Evolutionary conservation across 768 basidiomycete genomes (phyloP), one percentile per base, ranked within the genome.

Genomic region (Dictyophora rubrovolvata): DNA sequence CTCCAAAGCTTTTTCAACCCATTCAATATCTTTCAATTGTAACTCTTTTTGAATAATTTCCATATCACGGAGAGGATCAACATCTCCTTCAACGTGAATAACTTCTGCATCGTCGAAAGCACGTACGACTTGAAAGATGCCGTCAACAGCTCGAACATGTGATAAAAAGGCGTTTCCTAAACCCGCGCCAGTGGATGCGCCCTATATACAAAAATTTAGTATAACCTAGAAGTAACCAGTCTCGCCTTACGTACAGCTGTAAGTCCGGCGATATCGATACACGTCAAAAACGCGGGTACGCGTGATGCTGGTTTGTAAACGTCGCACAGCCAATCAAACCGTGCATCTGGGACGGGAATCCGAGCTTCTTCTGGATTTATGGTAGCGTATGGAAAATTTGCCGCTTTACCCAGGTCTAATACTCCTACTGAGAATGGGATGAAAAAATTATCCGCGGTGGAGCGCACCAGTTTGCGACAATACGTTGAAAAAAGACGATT

Each of bases 31-130:
- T 75, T 99, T 99, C 48, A 99, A 74, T 52, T 93, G 79, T 18
- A 99, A 77, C 72, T 99, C 96, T 8, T 84, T 95, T 64, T 86
- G 85, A 67, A 99, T 99, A 67, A 97, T 98, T 63, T 89, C 84
- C 94, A 98, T 97, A 73, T 99, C 96, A 60, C 96, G 87, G 42
- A 89, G 63, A 11, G 96, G 96, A 72, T 98, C 80, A 59, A 99
- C 93, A 65, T 98, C 96, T 48, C 96, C 96, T 74, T 98, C 96
- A 62, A 98, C 95, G 72, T 99, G 96, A 65, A 88, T 98, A 69
- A 99, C 93, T 66, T 99, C 96, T n/a, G 93, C 87, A 67, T 99
- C 96, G 68, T 98, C 96, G 69, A 99, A 99, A 5, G 95, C 93
- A 54, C 96, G 89, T 59, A 98, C 85, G 62, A 97, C 86, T 70